Evolutionary conservation across 306 rosid species (phyloP).

Genomic region (Calophaca sinica): DNA sequence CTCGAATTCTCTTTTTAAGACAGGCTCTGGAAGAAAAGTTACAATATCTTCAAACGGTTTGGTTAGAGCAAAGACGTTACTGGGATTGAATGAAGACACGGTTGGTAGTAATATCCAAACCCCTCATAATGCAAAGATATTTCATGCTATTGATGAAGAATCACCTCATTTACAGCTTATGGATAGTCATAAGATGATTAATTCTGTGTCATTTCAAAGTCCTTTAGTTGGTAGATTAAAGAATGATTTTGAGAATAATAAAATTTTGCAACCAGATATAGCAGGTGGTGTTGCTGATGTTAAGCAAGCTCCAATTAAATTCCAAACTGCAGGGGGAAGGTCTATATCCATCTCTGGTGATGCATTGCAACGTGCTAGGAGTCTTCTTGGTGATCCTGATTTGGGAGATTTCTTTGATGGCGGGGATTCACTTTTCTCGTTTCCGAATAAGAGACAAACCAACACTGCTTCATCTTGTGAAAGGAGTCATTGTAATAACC

Average conservation of each 20-base stretch:
- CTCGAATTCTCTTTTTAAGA: slow-evolving; percentile 75
- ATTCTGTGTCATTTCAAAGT: slow-evolving; percentile 38
- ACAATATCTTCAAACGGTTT: slow-evolving; percentile 72
- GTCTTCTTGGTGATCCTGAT: slow-evolving; percentile 91
- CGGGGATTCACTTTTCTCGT: slow-evolving; percentile 49
- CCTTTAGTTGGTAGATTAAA: slow-evolving; percentile 44
- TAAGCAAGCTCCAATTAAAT: slow-evolving; percentile 65
- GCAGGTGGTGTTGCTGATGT: slow-evolving; percentile 34
- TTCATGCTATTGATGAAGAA: not conserved
- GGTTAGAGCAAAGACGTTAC: slow-evolving; percentile 71
- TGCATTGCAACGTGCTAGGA: slow-evolving; percentile 83
- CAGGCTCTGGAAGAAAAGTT: slow-evolving; percentile 80
- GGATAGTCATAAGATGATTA: slow-evolving; percentile 33
- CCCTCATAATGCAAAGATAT: slow-evolving; percentile 22
- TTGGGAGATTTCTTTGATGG: slow-evolving; percentile 68
- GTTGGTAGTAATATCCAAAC: slow-evolving; percentile 46
- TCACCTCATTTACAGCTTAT: slow-evolving; percentile 33
- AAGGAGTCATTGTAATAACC: slow-evolving; percentile 49
- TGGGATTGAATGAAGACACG: slow-evolving; percentile 58
- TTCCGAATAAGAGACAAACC: slow-evolving; percentile 43
- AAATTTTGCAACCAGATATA: slow-evolving; percentile 36
- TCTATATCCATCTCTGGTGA: slow-evolving; percentile 78
- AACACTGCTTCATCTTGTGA: slow-evolving; percentile 27
- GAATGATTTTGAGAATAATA: slow-evolving; percentile 45
- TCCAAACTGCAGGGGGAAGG: slow-evolving; percentile 89